phyloP scores from a whole-genome alignment of 2,329 filamentous ascomycete genomes.

The Elsinoe batatas region DNA sequence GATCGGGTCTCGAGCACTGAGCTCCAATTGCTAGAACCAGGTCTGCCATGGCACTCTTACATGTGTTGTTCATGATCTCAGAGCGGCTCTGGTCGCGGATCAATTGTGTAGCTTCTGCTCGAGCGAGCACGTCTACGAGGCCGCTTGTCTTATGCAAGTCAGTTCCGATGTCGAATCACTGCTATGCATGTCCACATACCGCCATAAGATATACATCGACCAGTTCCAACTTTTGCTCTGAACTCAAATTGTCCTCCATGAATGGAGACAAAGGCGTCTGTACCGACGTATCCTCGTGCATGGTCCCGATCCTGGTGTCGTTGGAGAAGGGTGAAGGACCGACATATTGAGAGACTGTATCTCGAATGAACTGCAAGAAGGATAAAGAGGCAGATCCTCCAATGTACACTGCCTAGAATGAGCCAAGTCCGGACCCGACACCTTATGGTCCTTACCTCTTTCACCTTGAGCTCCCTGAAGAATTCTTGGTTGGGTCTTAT shows the following conservation, averaged over 20 bases:
- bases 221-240: slow-evolving; percentile 26
- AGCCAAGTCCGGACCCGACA: background rate
- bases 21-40: slow-evolving; percentile 46
- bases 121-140: slow-evolving; percentile 30
- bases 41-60: slow-evolving; percentile 29
- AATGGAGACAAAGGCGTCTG: slow-evolving; percentile 2
- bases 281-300: slow-evolving; percentile 36
- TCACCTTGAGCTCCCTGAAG: slow-evolving; percentile 45
- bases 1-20: slow-evolving; percentile 31
- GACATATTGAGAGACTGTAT: slow-evolving; percentile 40
- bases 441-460: slow-evolving; percentile 32
- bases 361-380: slow-evolving; percentile 45
- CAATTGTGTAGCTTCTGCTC: slow-evolving; percentile 19
- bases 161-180: slow-evolving; percentile 14
- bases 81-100: background rate
- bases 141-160: slow-evolving; percentile 31
- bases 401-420: slow-evolving; percentile 33
- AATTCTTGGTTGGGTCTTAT: slow-evolving; percentile 29
- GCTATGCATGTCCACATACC: slow-evolving; percentile 25
- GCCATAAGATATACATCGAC: slow-evolving; percentile 27
- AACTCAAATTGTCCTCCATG: slow-evolving; percentile 21
- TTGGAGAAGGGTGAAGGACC: slow-evolving; percentile 47
- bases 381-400: slow-evolving; percentile 46
- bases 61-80: slow-evolving; percentile 16
- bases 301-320: slow-evolving; percentile 40